Percentiles rank a stretch among this genome's conserved stretches.
Evolutionary conservation across 257 asterid species (phyloP).

Genomic region (Agastache rugosa): DNA sequence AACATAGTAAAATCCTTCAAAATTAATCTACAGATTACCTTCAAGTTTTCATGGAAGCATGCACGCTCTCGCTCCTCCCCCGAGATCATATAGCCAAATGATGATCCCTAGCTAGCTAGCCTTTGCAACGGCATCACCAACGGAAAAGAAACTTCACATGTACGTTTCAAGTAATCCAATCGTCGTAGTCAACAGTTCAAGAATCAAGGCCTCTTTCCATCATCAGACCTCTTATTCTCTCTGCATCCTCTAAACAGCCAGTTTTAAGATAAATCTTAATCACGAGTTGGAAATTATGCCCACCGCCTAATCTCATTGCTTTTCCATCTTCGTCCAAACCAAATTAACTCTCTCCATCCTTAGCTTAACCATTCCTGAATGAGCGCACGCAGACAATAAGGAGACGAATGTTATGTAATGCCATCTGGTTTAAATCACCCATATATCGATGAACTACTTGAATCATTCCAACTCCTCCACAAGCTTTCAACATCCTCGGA

Average conservation of each 20-base stretch:
- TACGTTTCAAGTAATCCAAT: background rate
- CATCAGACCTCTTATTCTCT: slow-evolving; percentile 60
- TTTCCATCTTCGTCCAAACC: slow-evolving; percentile 54
- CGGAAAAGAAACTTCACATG: background rate
- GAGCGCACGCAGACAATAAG: slow-evolving; percentile 71
- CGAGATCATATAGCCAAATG: background rate
- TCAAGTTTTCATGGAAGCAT: slow-evolving; percentile 1
- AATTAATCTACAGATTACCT: background rate
- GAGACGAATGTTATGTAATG: slow-evolving; percentile 76
- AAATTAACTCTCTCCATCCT: slow-evolving; percentile 75
- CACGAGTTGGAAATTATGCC: slow-evolving; percentile 74
- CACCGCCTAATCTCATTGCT: slow-evolving; percentile 67
- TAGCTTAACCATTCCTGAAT: slow-evolving; percentile 55
- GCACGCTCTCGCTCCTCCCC: background rate
- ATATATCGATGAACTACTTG: slow-evolving; percentile 74
- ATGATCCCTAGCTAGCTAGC: background rate
- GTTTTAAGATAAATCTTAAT: slow-evolving; percentile 59
- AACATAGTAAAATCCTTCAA: too few relatives aligned
- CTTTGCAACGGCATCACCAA: background rate
- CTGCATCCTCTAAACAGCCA: slow-evolving; percentile 51
- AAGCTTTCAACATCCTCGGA: slow-evolving; percentile 85
- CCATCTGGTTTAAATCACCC: slow-evolving; percentile 66
- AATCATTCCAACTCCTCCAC: slow-evolving; percentile 76
- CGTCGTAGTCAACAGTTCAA: slow-evolving; percentile 32
- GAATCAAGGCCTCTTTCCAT: slow-evolving; percentile 60